These are phyloP conservation scores for Marvania coccoides DNA, from an alignment of 139 green algal genomes.

Conservation along the genomic window DNA sequence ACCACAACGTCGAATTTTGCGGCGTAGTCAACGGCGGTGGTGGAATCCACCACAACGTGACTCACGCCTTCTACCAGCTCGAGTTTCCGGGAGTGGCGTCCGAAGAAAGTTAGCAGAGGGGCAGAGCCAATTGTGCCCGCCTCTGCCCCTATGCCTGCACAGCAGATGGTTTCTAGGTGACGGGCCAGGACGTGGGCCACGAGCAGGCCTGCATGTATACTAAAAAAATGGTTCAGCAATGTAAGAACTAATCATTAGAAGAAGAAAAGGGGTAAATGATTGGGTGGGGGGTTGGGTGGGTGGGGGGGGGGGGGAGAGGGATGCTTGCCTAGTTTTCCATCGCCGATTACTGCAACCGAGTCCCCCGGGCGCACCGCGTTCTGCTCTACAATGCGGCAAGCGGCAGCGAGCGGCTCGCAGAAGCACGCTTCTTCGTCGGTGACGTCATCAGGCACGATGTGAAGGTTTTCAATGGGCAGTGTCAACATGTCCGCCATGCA, in stretches of 20 bases:
- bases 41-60: background rate
- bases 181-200: background rate
- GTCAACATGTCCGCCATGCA: conserved; percentile 48
- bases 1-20: conserved; percentile 48
- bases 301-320: too few relatives aligned
- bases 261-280: too few relatives aligned
- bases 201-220: background rate
- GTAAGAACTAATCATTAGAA: conserved; percentile 57
- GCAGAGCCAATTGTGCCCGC: background rate
- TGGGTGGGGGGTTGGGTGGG: too few relatives aligned
- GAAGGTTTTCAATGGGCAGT: conserved; percentile 53
- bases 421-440: conserved; percentile 50
- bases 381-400: conserved; percentile 64
- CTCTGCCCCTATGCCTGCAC: background rate
- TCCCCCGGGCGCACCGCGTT: conserved; percentile 7
- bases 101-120: conserved; percentile 33
- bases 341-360: conserved; percentile 41
- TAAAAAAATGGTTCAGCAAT: conserved; percentile 19
- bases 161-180: too few relatives aligned
- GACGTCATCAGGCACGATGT: conserved; percentile 47
- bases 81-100: conserved; percentile 56
- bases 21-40: background rate
- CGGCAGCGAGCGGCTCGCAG: conserved; percentile 67
- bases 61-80: conserved; percentile 31
- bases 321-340: conserved; percentile 71